A percentile compares a stretch with the other conserved stretches of the same genome.
Evolutionary conservation across 805 yeast species (phyloP).

Genomic region (Metschnikowia lochheadii): DNA sequence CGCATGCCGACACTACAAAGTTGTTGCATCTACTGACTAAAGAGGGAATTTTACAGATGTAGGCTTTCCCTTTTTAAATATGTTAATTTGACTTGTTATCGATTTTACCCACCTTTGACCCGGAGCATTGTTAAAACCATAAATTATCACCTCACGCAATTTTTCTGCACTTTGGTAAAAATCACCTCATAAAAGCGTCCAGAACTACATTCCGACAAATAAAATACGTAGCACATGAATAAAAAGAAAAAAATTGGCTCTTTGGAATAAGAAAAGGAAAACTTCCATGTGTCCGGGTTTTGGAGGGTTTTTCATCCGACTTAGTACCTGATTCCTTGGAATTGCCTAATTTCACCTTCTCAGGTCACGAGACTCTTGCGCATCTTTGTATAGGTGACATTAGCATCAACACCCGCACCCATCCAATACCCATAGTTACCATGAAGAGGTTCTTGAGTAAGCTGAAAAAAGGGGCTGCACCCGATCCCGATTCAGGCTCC

Average conservation of each 20-base stretch:
- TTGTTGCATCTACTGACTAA: not conserved
- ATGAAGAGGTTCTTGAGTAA: conserved; percentile 15
- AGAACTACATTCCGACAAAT: not conserved
- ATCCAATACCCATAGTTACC: not conserved
- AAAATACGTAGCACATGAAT: not conserved
- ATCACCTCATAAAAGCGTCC: not conserved
- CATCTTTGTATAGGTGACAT: not conserved
- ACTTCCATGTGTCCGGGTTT: not conserved
- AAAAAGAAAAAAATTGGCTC: not conserved
- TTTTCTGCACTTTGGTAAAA: not conserved
- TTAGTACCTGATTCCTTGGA: not conserved
- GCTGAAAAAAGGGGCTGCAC: conserved; percentile 6
- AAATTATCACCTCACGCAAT: not conserved
- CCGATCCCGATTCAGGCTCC: conserved; percentile 3
- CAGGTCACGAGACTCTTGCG: conserved; percentile 1
- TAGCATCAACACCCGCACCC: not conserved
- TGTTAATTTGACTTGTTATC: not conserved
- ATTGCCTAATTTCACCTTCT: not conserved
- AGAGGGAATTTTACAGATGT: not conserved
- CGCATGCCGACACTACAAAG: not conserved
- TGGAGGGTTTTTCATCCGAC: no score
- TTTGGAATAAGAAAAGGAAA: not conserved
- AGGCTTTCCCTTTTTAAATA: not conserved
- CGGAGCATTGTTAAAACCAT: no score
- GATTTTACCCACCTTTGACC: no score